Base-by-base conservation (phyloP, 768 basidiomycete species). In the Leccinum obscurum region DNA sequence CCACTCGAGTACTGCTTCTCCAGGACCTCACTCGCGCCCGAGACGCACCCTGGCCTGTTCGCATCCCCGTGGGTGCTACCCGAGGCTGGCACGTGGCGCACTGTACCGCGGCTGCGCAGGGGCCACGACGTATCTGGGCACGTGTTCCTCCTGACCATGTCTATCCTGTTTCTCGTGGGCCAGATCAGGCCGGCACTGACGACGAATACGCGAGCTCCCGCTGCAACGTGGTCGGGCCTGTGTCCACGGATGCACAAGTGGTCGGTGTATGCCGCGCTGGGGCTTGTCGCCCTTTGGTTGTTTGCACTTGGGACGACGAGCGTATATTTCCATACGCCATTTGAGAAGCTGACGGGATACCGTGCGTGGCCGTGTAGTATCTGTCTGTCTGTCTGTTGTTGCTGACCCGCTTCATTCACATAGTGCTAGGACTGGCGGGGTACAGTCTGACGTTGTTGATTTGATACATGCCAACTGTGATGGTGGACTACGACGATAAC, bases 291-390 rank as follows among this genome's bases (percentile, higher is more conserved):
- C 1, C 72, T 90, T 6, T 93, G 91, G 87, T 63, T 92, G 53
- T 83, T 92, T 70, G 92, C 92, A 63, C 75, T 81, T 10, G 84
- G 83, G 61, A 91, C 91, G 50, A 98, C 96, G 22, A 37, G 35
- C 35, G 35, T 37, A 14, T 37, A 37, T 37, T 14, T 37, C 35
- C 35, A 37, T 37, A 37, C 88, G 4, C 92, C 93, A 1, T 74
- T 81, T 14, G 95, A 98, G 77, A 98, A 98, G 77, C 61, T 93
- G 35, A 86, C 88, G 2, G 96, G 95, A 14, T 89, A 88, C 60
- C 41, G 94, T 95, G 70, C 70, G 92, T 37, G 35, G 14, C 35
- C 14, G 14, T 37, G 35, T 37, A 37, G 35, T 2, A 37, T 37
- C 6, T 85, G 3, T 28, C 10, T 20, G 54, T 9, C 24, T 26